phyloP scores from a whole-genome alignment of 2,329 filamentous ascomycete species.

The Colletotrichum zoysiae region DNA sequence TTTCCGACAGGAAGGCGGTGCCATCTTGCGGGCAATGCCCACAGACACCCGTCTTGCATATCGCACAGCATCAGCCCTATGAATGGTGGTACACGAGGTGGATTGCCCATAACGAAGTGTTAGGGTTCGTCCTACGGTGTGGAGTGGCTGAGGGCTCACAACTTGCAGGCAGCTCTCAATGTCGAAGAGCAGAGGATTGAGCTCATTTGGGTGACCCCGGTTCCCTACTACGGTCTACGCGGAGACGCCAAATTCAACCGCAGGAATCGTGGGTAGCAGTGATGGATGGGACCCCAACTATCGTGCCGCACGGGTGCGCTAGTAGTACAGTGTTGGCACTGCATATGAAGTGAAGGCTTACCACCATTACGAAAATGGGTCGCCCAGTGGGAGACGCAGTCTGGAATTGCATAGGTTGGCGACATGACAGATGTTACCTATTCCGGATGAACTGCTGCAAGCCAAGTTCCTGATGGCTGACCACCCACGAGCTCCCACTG shows the following conservation, averaged over 20 bases:
- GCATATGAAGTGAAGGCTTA: not conserved
- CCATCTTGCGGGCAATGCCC: not conserved
- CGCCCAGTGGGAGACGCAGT: not conserved
- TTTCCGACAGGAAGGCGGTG: conserved; percentile 11
- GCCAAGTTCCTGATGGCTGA: not conserved
- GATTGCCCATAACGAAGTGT: not conserved
- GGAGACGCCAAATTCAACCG: not conserved
- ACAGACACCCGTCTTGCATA: not conserved
- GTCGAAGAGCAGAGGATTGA: not conserved
- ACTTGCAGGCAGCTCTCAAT: not conserved
- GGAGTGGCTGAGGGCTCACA: not conserved
- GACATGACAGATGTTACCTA: not conserved
- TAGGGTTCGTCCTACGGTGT: not conserved
- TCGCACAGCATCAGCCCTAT: conserved; percentile 25
- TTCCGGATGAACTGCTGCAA: conserved; percentile 14
- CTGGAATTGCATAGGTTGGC: not conserved
- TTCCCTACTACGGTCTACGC: not conserved
- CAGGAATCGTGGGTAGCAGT: not conserved
- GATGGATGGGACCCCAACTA: conserved; percentile 4
- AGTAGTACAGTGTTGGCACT: not conserved
- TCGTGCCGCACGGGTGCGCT: not conserved
- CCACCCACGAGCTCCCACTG: not conserved
- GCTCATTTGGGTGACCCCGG: not conserved
- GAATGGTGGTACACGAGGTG: not conserved
- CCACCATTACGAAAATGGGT: not conserved